phyloP scores from a whole-genome alignment of 345 rosid species.

The Euphorbia lathyris region DNA sequence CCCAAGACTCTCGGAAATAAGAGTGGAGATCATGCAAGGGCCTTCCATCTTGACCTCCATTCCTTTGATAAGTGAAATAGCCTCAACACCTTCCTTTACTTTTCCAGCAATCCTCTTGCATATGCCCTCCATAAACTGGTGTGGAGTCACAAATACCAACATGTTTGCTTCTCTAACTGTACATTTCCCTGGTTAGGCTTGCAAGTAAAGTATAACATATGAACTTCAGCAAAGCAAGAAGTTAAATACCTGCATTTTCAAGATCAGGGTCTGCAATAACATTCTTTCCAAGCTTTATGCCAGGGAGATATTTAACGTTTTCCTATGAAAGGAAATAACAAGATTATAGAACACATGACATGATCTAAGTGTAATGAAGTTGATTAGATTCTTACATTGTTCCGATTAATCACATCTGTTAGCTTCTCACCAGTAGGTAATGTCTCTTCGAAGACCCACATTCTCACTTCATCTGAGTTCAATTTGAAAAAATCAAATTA shows the following conservation, averaged over 20 bases:
- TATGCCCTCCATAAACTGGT: conserved; percentile 87
- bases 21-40: conserved; percentile 86
- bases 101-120: conserved; percentile 78
- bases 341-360: not conserved
- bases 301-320: conserved; percentile 88
- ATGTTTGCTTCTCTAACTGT: conserved; percentile 80
- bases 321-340: conserved; percentile 40
- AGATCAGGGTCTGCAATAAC: conserved; percentile 88
- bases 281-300: conserved; percentile 79
- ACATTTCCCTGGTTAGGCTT: conserved; percentile 8
- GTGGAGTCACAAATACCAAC: conserved; percentile 94
- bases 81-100: conserved; percentile 56
- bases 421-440: conserved; percentile 88
- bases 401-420: conserved; percentile 74
- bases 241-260: conserved; percentile 69
- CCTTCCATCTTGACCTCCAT: conserved; percentile 97
- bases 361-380: not conserved
- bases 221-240: conserved; percentile 12
- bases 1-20: conserved; percentile 68
- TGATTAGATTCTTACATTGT: conserved; percentile 50
- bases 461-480: conserved; percentile 89
- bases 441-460: conserved; percentile 96
- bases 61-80: conserved; percentile 91
- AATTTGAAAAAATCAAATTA: conserved; percentile 6
- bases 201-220: not conserved